These are phyloP conservation scores for Picea abies DNA, from an alignment of 83 land plant species.

Conservation along the genomic window DNA sequence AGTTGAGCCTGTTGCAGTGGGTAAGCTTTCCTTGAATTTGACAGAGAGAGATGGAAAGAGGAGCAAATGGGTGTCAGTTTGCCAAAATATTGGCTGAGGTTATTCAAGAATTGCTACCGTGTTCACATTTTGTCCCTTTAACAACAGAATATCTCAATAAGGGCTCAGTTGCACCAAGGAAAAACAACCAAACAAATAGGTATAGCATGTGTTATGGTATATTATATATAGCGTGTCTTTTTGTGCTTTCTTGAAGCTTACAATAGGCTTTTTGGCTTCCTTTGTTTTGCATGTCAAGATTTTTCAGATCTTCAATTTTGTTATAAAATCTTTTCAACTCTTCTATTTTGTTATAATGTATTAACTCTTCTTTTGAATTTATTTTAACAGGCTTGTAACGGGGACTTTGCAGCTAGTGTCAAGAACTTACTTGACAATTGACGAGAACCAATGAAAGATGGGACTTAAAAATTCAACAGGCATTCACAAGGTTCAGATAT, in stretches of 20 bases:
- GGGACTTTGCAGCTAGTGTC: slow-evolving; percentile 81
- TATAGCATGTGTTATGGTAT: not conserved
- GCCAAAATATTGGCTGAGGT: slow-evolving; percentile 33
- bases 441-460: slow-evolving; percentile 40
- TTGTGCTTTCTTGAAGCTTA: too few relatives aligned
- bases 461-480: too few relatives aligned
- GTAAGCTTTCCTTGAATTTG: slow-evolving; percentile 82
- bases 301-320: too few relatives aligned
- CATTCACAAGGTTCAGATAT: too few relatives aligned
- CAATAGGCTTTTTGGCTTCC: too few relatives aligned
- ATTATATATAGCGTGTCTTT: not conserved
- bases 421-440: slow-evolving; percentile 87
- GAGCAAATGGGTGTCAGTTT: slow-evolving; percentile 47
- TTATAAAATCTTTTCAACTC: too few relatives aligned
- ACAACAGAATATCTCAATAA: slow-evolving; percentile 70
- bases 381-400: slow-evolving; percentile 51
- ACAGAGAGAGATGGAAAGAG: slow-evolving; percentile 39
- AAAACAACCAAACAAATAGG: slow-evolving; percentile 79
- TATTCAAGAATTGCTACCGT: slow-evolving; percentile 62
- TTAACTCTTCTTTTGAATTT: not conserved
- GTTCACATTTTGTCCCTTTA: slow-evolving; percentile 68
- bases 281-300: too few relatives aligned
- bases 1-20: slow-evolving; percentile 72
- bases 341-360: not conserved
- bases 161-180: slow-evolving; percentile 60